Conservation (phyloP, 495 filamentous ascomycete species). For the Podospora pseudopauciseta region DNA sequence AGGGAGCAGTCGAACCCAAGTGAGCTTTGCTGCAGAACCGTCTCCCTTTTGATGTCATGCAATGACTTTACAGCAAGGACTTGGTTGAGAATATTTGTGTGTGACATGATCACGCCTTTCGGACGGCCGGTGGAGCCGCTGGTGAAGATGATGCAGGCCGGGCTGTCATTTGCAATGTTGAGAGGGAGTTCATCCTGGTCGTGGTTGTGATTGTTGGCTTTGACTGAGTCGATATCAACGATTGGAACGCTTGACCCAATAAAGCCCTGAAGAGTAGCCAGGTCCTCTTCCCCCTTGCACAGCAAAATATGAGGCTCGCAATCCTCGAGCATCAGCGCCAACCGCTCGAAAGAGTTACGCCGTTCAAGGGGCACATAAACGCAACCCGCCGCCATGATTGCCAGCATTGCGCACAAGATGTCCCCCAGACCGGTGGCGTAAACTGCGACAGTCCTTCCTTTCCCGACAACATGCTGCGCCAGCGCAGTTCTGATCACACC, state of each 20-base stretch:
- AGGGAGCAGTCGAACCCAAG: slow-evolving; percentile 24
- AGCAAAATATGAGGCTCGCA: background rate
- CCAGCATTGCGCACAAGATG: background rate
- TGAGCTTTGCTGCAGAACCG: slow-evolving; percentile 23
- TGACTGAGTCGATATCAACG: background rate
- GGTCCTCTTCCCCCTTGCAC: background rate
- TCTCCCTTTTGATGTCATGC: slow-evolving; percentile 7
- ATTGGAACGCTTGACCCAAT: background rate
- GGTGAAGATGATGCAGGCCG: slow-evolving; percentile 37
- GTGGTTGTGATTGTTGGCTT: background rate
- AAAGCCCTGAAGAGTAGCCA: background rate
- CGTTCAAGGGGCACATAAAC: background rate
- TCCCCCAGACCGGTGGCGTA: background rate
- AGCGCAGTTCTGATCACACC: background rate
- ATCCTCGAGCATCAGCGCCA: background rate
- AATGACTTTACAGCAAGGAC: background rate
- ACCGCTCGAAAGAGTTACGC: background rate
- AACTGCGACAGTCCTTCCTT: background rate
- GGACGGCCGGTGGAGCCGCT: slow-evolving; percentile 41
- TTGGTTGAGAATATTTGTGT: slow-evolving; percentile 8
- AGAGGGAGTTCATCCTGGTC: background rate
- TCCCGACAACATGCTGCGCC: background rate
- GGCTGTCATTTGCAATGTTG: background rate
- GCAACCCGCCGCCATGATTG: background rate
- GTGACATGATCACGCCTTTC: slow-evolving; percentile 37